Conservation (phyloP, 176 grass and related monocot species). For the Melocanna baccifera region DNA sequence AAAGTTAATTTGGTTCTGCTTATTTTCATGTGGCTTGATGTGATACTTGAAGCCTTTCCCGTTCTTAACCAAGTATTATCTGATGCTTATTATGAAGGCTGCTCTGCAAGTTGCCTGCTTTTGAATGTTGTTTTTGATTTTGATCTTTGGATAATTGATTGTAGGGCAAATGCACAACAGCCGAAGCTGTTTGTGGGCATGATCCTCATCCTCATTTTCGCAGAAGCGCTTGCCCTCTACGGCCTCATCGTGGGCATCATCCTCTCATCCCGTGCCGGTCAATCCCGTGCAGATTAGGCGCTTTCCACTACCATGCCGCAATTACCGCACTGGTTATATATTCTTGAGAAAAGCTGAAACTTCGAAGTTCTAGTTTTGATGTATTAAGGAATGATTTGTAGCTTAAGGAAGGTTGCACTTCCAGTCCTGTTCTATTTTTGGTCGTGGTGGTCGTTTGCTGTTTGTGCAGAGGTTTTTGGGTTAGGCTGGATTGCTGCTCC, state of each 20-base stretch:
- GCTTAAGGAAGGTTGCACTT: conserved; percentile 40
- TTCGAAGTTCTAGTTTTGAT: conserved; percentile 42
- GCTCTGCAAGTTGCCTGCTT: neutral
- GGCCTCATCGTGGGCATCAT: conserved; percentile 82
- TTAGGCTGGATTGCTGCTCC: conserved; percentile 40
- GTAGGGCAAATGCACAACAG: conserved; percentile 76
- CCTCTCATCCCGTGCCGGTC: conserved; percentile 71
- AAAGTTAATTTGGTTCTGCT: neutral
- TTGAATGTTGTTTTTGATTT: neutral
- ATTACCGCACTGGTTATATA: conserved; percentile 24
- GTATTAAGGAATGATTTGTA: conserved; percentile 40
- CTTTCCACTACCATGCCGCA: neutral
- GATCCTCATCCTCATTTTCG: conserved; percentile 88
- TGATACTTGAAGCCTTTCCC: neutral
- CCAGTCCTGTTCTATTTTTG: conserved; percentile 28
- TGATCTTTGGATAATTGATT: neutral
- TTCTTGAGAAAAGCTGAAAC: conserved; percentile 35
- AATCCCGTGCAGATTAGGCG: conserved; percentile 65
- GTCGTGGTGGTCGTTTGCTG: conserved; percentile 24
- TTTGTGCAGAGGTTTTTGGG: conserved; percentile 39
- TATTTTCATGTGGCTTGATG: neutral
- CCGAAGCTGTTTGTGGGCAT: conserved; percentile 78
- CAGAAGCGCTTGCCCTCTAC: conserved; percentile 69
- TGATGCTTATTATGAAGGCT: neutral
- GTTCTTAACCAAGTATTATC: neutral